Evolutionary conservation across 1,284 basidiomycete genomes (phyloP).

Genomic region (Cystobasidium sp.): DNA sequence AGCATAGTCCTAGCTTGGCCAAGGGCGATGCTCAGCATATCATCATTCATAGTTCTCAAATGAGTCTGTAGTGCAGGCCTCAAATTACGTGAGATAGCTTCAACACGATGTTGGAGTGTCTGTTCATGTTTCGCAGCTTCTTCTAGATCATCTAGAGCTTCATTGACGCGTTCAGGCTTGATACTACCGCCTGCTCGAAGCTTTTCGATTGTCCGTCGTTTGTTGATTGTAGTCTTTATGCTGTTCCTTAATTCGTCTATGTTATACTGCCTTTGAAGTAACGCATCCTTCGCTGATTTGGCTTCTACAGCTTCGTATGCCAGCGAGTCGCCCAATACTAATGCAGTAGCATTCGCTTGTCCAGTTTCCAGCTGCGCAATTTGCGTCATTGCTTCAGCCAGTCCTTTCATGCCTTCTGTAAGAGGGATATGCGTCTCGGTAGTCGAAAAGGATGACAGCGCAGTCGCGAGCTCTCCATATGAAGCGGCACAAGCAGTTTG

Average conservation of each 20-base stretch:
- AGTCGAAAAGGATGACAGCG: conserved; percentile 78
- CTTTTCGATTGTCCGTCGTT: conserved; percentile 84
- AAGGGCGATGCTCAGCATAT: conserved; percentile 80
- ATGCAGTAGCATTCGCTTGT: conserved; percentile 76
- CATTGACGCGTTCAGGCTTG: conserved; percentile 81
- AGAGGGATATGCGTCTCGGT: conserved; percentile 75
- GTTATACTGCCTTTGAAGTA: conserved; percentile 80
- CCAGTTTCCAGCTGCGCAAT: conserved; percentile 38
- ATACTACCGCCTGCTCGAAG: conserved; percentile 77
- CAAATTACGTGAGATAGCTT: conserved; percentile 87
- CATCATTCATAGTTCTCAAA: conserved; percentile 81
- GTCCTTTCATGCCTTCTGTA: conserved; percentile 46
- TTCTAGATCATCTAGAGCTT: conserved; percentile 89
- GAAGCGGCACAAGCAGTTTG: conserved; percentile 50
- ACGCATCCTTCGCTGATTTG: conserved; percentile 85
- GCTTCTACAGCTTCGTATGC: conserved; percentile 93
- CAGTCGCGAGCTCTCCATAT: conserved; percentile 46
- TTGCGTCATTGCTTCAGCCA: conserved; percentile 47
- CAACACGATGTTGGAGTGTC: conserved; percentile 74
- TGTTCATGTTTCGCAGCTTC: conserved; percentile 90
- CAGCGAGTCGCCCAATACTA: conserved; percentile 85
- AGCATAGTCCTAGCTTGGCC: conserved; percentile 88
- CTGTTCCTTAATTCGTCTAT: conserved; percentile 89
- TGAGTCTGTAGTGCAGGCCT: conserved; percentile 81
- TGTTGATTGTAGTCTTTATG: conserved; percentile 87